These are phyloP conservation scores for Saprolegnia parasitica DNA, from an alignment of 352 stramenopile species.

Conservation along the genomic window DNA sequence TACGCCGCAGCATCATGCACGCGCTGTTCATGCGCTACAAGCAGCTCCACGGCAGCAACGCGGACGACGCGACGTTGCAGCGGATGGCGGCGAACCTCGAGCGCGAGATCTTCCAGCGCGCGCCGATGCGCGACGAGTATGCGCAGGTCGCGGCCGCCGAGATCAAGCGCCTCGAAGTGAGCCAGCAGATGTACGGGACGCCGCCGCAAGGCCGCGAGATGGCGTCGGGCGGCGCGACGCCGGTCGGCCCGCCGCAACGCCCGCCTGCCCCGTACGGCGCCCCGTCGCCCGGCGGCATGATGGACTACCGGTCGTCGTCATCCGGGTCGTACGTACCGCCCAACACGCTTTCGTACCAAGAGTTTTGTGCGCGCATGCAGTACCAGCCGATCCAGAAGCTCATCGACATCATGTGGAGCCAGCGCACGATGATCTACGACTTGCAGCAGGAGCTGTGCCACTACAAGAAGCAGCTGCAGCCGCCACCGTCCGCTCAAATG, in stretches of 20 bases:
- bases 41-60: slow-evolving; percentile 24
- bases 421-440: slow-evolving; percentile 26
- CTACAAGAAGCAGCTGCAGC: slow-evolving; percentile 15
- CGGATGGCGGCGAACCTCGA: slow-evolving; percentile 17
- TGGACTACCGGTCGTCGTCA: not conserved
- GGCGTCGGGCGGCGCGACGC: not conserved
- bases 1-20: slow-evolving; percentile 21
- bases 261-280: not conserved
- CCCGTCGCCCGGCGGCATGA: not conserved
- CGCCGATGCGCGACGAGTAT: slow-evolving; percentile 20
- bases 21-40: slow-evolving; percentile 29
- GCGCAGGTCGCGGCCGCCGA: slow-evolving; percentile 6
- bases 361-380: slow-evolving; percentile 26
- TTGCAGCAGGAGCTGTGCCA: slow-evolving; percentile 21
- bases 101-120: slow-evolving; percentile 6
- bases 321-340: not conserved
- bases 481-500: slow-evolving; percentile 6
- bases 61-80: slow-evolving; percentile 26
- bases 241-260: not conserved
- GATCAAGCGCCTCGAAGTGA: slow-evolving; percentile 26
- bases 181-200: slow-evolving; percentile 24
- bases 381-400: slow-evolving; percentile 28
- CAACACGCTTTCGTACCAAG: slow-evolving; percentile 21
- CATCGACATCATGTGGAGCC: slow-evolving; percentile 29
- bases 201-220: slow-evolving; percentile 2